A percentile compares a stretch with the other conserved stretches of the same genome.
These are phyloP conservation scores for Magnusiomyces magnusii DNA, from an alignment of 1,139 yeast species.

Conservation along the genomic window DNA sequence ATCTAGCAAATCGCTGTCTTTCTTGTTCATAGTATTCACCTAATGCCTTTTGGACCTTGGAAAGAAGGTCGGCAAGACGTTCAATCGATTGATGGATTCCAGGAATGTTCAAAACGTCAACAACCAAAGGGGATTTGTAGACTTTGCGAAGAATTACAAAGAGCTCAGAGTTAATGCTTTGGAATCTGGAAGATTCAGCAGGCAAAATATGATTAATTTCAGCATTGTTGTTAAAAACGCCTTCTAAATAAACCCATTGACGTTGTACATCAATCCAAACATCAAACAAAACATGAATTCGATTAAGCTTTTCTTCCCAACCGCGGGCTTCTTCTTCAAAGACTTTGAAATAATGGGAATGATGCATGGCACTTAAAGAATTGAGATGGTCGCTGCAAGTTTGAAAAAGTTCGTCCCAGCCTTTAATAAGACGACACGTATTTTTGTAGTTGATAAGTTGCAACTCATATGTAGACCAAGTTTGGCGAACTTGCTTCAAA, in stretches of 20 bases:
- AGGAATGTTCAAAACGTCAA: slow-evolving; percentile 51
- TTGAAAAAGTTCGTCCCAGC: slow-evolving; percentile 61
- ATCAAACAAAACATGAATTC: slow-evolving; percentile 49
- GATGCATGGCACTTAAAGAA: slow-evolving; percentile 61
- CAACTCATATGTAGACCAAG: slow-evolving; percentile 40
- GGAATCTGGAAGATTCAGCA: slow-evolving; percentile 60
- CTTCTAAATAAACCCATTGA: slow-evolving; percentile 84
- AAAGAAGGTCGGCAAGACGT: slow-evolving; percentile 49
- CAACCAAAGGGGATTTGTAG: slow-evolving; percentile 44
- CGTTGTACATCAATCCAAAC: slow-evolving; percentile 79
- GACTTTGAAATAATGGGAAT: slow-evolving; percentile 53
- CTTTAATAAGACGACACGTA: slow-evolving; percentile 50
- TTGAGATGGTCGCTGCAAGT: slow-evolving; percentile 54
- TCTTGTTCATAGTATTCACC: slow-evolving; percentile 76
- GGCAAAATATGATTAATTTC: slow-evolving; percentile 63
- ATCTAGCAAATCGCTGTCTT: slow-evolving; percentile 69
- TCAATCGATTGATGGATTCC: slow-evolving; percentile 45
- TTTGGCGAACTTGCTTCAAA: slow-evolving; percentile 38
- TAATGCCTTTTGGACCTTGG: slow-evolving; percentile 56
- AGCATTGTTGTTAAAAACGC: slow-evolving; percentile 51
- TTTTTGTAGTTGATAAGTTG: slow-evolving; percentile 51
- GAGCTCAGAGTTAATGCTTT: slow-evolving; percentile 56
- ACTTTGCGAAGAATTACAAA: slow-evolving; percentile 45
- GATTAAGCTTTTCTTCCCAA: slow-evolving; percentile 51
- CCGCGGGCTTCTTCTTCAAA: slow-evolving; percentile 54